phyloP scores from a whole-genome alignment of 2,329 filamentous ascomycete genomes.

The Albifimbria verrucaria region DNA sequence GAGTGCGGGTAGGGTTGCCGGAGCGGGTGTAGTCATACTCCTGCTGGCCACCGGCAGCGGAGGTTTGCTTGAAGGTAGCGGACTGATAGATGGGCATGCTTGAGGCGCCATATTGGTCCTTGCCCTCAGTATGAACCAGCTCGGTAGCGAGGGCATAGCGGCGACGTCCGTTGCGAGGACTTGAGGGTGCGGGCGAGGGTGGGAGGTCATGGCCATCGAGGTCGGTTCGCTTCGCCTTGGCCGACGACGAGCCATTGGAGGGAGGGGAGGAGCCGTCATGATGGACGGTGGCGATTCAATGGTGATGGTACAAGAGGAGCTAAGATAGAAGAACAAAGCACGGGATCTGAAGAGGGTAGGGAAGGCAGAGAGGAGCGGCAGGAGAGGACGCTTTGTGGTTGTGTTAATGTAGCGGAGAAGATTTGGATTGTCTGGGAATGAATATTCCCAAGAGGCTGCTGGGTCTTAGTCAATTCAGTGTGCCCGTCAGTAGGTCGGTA shows the following conservation, averaged over 20 bases:
- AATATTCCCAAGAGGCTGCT: too few relatives aligned
- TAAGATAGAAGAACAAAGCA: neutral
- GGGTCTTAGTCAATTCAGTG: too few relatives aligned
- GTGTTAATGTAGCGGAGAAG: too few relatives aligned
- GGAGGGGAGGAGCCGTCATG: constrained; percentile 25
- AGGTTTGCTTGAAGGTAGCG: constrained; percentile 94
- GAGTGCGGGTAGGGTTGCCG: constrained; percentile 92
- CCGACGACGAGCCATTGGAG: constrained; percentile 26
- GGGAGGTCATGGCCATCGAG: constrained; percentile 81
- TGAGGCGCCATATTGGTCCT: constrained; percentile 94
- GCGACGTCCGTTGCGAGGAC: constrained; percentile 73
- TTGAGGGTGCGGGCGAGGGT: constrained; percentile 90
- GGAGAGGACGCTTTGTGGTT: neutral
- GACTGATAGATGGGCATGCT: constrained; percentile 98
- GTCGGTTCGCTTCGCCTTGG: constrained; percentile 60
- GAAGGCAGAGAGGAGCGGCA: neutral
- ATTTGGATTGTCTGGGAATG: too few relatives aligned
- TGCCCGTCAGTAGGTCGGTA: too few relatives aligned
- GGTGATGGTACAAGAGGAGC: neutral
- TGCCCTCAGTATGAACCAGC: constrained; percentile 91
- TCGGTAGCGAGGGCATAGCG: constrained; percentile 95
- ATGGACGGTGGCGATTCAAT: constrained; percentile 2
- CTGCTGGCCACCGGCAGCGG: constrained; percentile 69
- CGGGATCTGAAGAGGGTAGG: neutral
- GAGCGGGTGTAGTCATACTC: constrained; percentile 99